A percentile compares a stretch with the other conserved stretches of the same genome.
Evolutionary conservation across 768 basidiomycete species (phyloP).

Genomic region (Chalciporus chontae): DNA sequence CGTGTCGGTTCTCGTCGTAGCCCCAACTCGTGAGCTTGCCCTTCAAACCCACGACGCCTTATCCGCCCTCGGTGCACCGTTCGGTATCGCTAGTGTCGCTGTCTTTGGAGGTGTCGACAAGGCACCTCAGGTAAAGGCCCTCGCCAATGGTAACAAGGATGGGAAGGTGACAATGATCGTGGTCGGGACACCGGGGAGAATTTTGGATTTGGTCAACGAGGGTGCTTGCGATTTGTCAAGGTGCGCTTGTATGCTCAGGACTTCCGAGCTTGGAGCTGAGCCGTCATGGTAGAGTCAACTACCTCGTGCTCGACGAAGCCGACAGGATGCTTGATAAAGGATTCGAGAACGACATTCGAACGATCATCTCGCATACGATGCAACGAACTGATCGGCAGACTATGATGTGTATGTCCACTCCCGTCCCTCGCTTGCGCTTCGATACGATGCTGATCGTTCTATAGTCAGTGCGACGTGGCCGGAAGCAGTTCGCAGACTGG

Average conservation of each 20-base stretch:
- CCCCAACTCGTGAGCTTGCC: constrained; percentile 95
- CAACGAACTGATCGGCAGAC: constrained; percentile 75
- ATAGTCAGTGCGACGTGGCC: constrained; percentile 99
- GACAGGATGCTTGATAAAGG: constrained; percentile 98
- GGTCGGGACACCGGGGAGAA: constrained; percentile 93
- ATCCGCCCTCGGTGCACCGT: constrained; percentile 63
- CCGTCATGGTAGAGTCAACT: constrained; percentile 59
- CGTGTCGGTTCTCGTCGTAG: constrained; percentile 73
- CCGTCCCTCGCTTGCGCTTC: no score
- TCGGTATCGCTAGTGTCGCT: constrained; percentile 78
- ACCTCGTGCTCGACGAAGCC: constrained; percentile 95
- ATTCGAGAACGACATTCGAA: constrained; percentile 95
- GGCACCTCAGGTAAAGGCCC: constrained; percentile 68
- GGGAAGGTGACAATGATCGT: constrained; percentile 67
- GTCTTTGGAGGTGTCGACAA: constrained; percentile 96
- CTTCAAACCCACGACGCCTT: constrained; percentile 91
- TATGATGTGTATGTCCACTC: constrained; percentile 76
- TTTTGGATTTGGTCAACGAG: constrained; percentile 88
- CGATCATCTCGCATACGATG: constrained; percentile 76
- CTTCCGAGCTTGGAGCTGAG: background rate
- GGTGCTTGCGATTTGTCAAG: constrained; percentile 78
- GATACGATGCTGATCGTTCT: background rate
- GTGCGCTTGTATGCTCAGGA: constrained; percentile 38
- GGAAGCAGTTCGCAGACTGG: constrained; percentile 85
- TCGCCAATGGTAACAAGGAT: constrained; percentile 52